Evolutionary conservation across 306 rosid genomes (phyloP).

Genomic region (Herpetospermum pedunculosum): DNA sequence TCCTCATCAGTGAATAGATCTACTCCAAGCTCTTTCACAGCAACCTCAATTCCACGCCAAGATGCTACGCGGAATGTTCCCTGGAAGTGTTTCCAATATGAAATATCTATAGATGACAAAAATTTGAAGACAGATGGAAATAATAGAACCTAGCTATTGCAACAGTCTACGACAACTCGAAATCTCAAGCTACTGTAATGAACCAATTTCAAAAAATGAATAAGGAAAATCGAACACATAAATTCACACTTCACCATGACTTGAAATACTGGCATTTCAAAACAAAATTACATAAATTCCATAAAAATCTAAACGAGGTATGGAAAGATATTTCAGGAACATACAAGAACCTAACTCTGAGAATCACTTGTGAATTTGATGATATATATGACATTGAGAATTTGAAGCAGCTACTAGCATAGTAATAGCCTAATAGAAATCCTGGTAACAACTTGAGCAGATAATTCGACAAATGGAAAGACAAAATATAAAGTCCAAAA

Average conservation of each 20-base stretch:
- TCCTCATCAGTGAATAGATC: conserved; percentile 53
- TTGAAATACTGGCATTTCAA: not conserved
- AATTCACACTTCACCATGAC: not conserved
- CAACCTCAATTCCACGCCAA: conserved; percentile 94
- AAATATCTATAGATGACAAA: not conserved
- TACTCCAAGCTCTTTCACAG: conserved; percentile 71
- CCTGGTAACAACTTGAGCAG: not conserved
- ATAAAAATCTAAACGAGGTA: not conserved
- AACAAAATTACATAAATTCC: not conserved
- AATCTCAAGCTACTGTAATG: not conserved
- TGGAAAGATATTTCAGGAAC: no score
- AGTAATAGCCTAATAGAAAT: not conserved
- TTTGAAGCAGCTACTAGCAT: not conserved
- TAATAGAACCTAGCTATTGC: not conserved
- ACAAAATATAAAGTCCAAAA: not conserved
- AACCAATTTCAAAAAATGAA: not conserved
- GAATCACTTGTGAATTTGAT: not conserved
- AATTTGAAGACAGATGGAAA: not conserved
- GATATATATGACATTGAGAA: not conserved
- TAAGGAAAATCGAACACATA: not conserved
- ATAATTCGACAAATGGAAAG: not conserved
- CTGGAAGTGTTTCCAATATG: conserved; percentile 19
- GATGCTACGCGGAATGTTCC: conserved; percentile 76
- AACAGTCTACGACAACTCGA: not conserved
- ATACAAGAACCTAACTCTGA: not conserved